Percentiles rank a stretch among this genome's conserved stretches.
Evolutionary conservation across 2,329 filamentous ascomycete genomes (phyloP).

Genomic region (Fusarium irregulare): DNA sequence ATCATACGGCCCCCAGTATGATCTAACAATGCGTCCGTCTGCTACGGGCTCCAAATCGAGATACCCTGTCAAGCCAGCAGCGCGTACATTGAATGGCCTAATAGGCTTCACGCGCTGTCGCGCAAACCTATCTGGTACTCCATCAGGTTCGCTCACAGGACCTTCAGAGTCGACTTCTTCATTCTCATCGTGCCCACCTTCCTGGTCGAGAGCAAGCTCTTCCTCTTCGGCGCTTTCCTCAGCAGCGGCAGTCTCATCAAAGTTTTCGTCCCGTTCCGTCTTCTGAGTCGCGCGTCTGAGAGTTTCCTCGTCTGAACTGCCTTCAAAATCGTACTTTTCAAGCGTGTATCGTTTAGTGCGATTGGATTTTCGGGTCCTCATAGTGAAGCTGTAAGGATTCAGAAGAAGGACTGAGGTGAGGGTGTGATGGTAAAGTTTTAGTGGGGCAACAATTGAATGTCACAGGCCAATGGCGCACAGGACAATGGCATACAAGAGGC

Average conservation of each 20-base stretch:
- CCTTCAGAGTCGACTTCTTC: conserved; percentile 48
- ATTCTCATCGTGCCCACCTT: conserved; percentile 40
- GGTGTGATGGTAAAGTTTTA: conserved; percentile 18
- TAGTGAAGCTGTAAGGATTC: conserved; percentile 31
- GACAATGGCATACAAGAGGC: background rate
- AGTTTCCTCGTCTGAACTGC: conserved; percentile 48
- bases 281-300: conserved; percentile 39
- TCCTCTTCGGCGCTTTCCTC: conserved; percentile 52
- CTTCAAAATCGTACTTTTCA: conserved; percentile 52
- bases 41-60: conserved; percentile 51
- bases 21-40: conserved; percentile 49
- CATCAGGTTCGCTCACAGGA: conserved; percentile 41
- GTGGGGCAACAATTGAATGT: conserved; percentile 14
- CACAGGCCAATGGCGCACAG: background rate
- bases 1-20: conserved; percentile 53
- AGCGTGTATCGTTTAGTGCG: conserved; percentile 50
- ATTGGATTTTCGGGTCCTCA: conserved; percentile 55
- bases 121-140: conserved; percentile 47
- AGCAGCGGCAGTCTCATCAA: conserved; percentile 46
- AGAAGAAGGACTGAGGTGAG: conserved; percentile 15
- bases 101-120: conserved; percentile 44
- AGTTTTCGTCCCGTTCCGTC: conserved; percentile 48
- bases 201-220: conserved; percentile 38
- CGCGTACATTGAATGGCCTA: conserved; percentile 40
- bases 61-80: conserved; percentile 42